phyloP scores from a whole-genome alignment of 306 rosid genomes.

The Herpetospermum pedunculosum region DNA sequence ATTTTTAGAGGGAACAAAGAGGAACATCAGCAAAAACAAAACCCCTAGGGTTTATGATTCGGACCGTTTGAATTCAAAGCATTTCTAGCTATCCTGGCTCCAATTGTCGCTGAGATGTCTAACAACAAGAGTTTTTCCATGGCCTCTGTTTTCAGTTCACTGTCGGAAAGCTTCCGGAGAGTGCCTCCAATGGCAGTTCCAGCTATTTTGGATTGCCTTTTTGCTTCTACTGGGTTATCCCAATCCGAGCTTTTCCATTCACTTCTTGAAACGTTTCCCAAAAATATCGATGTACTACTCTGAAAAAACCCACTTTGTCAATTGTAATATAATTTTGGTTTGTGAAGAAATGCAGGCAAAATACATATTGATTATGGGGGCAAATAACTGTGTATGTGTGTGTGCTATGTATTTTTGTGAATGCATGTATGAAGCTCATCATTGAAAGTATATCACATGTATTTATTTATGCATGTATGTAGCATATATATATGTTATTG shows the following conservation, averaged over 20 bases:
- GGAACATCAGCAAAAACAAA: background rate
- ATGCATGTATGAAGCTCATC: background rate
- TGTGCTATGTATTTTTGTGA: background rate
- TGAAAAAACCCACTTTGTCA: background rate
- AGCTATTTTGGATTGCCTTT: conserved; percentile 57
- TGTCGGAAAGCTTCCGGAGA: conserved; percentile 42
- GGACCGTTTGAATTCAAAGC: conserved; percentile 1
- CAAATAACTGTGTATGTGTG: background rate
- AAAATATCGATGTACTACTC: conserved; percentile 38
- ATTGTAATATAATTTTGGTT: background rate
- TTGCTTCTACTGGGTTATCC: conserved; percentile 51
- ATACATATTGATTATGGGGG: background rate
- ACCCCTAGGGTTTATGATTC: conserved; percentile 14
- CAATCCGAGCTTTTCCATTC: conserved; percentile 42
- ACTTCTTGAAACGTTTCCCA: conserved; percentile 40
- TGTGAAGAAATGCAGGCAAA: background rate
- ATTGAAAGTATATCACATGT: background rate
- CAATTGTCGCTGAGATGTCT: conserved; percentile 17
- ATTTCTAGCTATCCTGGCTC: background rate
- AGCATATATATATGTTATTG: background rate
- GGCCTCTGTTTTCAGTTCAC: conserved; percentile 37
- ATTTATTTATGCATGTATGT: background rate
- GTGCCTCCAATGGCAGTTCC: conserved; percentile 66
- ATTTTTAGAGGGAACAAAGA: background rate
- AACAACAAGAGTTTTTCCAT: conserved; percentile 18